phyloP scores from a whole-genome alignment of 2,329 filamentous ascomycete species.

The Diaporthe vexans region DNA sequence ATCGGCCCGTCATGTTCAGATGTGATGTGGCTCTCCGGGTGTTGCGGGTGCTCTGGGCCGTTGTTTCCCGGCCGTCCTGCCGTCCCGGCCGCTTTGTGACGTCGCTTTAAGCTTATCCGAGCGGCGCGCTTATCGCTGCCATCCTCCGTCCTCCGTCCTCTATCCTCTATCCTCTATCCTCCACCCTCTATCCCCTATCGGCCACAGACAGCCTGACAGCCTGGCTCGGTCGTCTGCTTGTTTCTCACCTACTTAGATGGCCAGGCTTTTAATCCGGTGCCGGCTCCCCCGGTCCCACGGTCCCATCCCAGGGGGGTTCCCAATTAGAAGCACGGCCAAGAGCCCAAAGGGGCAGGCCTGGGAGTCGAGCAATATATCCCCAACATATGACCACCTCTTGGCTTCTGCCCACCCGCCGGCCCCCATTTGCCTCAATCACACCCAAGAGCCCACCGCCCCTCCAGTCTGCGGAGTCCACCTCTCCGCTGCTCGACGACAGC shows the following conservation, averaged over 20 bases:
- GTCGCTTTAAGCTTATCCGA: slow-evolving; percentile 27
- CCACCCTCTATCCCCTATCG: no score
- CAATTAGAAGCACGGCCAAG: slow-evolving; percentile 9
- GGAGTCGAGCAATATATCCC: slow-evolving; percentile 8
- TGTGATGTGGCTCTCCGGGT: no score
- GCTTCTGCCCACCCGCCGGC: slow-evolving; percentile 4
- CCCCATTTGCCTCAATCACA: slow-evolving; percentile 13
- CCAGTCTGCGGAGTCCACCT: slow-evolving; percentile 1
- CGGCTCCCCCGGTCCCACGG: slow-evolving; percentile 20
- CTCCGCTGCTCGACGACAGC: slow-evolving; percentile 21
- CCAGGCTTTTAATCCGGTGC: slow-evolving; percentile 8
- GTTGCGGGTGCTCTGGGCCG: neutral
- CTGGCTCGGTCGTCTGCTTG: no score
- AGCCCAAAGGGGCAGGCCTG: slow-evolving; percentile 16
- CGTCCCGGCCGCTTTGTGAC: neutral
- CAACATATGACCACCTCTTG: slow-evolving; percentile 16
- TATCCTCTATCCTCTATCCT: no score
- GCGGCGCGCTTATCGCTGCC: neutral
- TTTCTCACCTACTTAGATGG: neutral
- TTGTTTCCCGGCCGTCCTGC: neutral
- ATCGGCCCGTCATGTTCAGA: neutral
- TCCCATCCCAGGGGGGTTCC: no score
- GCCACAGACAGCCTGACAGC: no score
- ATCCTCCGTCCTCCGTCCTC: no score
- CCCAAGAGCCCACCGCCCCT: neutral